phyloP scores from a whole-genome alignment of 2,329 filamentous ascomycete genomes.

The Ophiostoma himal-ulmi region DNA sequence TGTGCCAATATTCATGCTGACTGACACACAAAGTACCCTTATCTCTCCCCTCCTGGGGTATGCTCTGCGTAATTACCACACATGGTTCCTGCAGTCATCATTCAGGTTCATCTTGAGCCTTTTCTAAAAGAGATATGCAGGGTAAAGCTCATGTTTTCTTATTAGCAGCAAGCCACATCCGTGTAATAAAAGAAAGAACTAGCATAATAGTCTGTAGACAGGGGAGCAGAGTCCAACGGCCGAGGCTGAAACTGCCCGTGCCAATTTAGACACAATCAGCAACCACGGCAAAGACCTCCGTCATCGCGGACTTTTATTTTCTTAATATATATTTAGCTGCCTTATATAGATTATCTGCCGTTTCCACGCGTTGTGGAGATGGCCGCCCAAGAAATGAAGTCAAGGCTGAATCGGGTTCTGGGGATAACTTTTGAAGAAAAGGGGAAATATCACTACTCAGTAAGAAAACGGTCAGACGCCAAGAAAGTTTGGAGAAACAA shows the following conservation, averaged over 20 bases:
- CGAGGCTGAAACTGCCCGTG: not conserved
- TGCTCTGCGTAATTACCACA: not conserved
- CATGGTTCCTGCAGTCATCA: not conserved
- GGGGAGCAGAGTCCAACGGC: not conserved
- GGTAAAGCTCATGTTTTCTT: not conserved
- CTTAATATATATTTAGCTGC: too few relatives aligned
- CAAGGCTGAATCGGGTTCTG: conserved; percentile 1
- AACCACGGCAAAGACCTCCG: not conserved
- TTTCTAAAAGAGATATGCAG: not conserved
- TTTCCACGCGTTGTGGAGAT: conserved; percentile 1
- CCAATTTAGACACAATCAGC: not conserved
- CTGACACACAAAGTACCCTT: not conserved
- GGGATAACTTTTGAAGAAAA: too few relatives aligned
- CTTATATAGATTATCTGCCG: not conserved
- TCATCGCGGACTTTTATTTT: not conserved
- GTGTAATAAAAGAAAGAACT: not conserved
- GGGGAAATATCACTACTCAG: not conserved
- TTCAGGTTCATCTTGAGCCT: not conserved
- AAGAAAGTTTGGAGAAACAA: not conserved
- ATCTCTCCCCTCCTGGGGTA: not conserved
- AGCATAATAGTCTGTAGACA: not conserved
- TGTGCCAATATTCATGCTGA: not conserved
- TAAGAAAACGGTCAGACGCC: not conserved
- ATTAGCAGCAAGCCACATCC: conserved; percentile 8
- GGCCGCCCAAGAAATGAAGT: not conserved